These are phyloP conservation scores for Xylariaceae sp. DNA, from an alignment of 2,329 filamentous ascomycete species.

Conservation along the genomic window DNA sequence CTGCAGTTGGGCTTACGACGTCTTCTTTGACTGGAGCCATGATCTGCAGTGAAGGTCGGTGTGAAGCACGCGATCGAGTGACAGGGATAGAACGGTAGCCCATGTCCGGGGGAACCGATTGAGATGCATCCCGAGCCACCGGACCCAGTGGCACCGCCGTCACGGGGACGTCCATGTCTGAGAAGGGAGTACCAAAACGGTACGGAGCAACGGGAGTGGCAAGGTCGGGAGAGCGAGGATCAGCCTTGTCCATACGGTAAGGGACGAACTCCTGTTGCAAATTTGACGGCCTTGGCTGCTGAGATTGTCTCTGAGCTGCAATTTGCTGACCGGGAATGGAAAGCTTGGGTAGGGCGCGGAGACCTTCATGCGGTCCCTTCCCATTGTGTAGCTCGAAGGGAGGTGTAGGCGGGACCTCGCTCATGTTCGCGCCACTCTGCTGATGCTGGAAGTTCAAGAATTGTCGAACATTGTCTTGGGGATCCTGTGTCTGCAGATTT, in stretches of 20 bases:
- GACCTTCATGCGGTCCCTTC: constrained; percentile 48
- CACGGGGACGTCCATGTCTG: constrained; percentile 83
- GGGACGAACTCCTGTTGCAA: constrained; percentile 38
- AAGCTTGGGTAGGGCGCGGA: constrained; percentile 59
- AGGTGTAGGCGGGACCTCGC: constrained; percentile 64
- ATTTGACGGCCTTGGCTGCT: constrained; percentile 25
- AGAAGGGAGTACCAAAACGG: constrained; percentile 80
- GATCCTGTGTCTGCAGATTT: constrained; percentile 67
- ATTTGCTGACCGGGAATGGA: constrained; percentile 48
- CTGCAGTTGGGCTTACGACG: constrained; percentile 37
- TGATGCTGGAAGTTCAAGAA: constrained; percentile 81
- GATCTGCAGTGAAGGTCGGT: constrained; percentile 64
- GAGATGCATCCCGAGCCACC: constrained; percentile 72
- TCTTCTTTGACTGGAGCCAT: constrained; percentile 69
- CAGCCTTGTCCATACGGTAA: constrained; percentile 49
- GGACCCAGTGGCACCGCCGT: constrained; percentile 69
- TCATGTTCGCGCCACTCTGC: constrained; percentile 31
- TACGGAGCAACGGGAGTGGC: constrained; percentile 61
- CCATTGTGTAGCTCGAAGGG: constrained; percentile 61
- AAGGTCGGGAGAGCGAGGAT: constrained; percentile 52
- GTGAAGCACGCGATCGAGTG: constrained; percentile 49
- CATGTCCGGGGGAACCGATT: constrained; percentile 94
- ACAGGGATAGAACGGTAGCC: constrained; percentile 55
- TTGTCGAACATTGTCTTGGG: constrained; percentile 88
- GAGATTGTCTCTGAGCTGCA: constrained; percentile 17